Percentiles rank a stretch among this genome's conserved stretches.
Evolutionary conservation across 2,329 filamentous ascomycete genomes (phyloP).

Genomic region (Xylaria sp.): DNA sequence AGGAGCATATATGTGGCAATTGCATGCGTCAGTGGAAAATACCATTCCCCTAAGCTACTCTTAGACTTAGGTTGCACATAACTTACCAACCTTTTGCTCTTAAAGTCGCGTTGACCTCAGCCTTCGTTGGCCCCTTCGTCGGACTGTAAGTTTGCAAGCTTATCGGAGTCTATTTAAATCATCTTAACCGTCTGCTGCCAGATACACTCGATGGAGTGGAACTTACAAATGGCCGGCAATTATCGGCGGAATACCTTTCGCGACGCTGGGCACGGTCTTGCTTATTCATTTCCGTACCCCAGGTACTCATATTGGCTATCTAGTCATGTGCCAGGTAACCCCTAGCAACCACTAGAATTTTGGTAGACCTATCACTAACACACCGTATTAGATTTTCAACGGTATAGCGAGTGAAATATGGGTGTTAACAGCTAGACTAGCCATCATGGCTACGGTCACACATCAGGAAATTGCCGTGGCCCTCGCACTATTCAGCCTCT

Average conservation of each 20-base stretch:
- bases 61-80: too few species aligned
- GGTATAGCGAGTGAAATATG: slow-evolving; percentile 7
- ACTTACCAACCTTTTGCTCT: background rate
- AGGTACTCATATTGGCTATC: slow-evolving; percentile 1
- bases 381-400: slow-evolving; percentile 6
- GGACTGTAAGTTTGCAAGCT: background rate
- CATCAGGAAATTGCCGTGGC: slow-evolving; percentile 12
- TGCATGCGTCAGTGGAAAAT: too few species aligned
- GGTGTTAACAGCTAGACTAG: slow-evolving; percentile 1
- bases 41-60: too few species aligned
- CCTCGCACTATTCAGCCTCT: background rate
- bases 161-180: background rate
- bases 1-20: background rate
- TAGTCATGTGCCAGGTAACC: slow-evolving; percentile 3
- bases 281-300: slow-evolving; percentile 13
- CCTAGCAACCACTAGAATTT: too few species aligned
- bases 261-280: slow-evolving; percentile 4
- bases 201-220: slow-evolving; percentile 7
- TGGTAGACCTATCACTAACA: background rate
- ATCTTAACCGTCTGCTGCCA: background rate
- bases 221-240: slow-evolving; percentile 8
- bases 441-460: slow-evolving; percentile 10
- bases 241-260: slow-evolving; percentile 2
- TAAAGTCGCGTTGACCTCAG: background rate
- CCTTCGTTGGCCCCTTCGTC: slow-evolving; percentile 9